phyloP scores from a whole-genome alignment of 2,329 filamentous ascomycete species.

The Leptographium galeiforme region DNA sequence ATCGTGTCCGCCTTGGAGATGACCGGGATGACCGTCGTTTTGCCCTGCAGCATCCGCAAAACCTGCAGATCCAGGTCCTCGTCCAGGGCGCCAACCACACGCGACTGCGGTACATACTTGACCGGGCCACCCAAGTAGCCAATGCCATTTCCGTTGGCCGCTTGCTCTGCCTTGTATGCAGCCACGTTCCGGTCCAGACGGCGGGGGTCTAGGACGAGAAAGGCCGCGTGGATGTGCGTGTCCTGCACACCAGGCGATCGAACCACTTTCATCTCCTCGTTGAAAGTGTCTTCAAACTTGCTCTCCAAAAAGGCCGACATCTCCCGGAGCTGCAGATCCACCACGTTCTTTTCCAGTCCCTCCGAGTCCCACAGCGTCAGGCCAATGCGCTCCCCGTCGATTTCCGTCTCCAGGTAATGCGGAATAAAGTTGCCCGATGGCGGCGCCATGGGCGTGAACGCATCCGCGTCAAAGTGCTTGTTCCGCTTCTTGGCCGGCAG shows the following conservation, averaged over 20 bases:
- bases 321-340: conserved; percentile 85
- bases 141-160: conserved; percentile 24
- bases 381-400: conserved; percentile 81
- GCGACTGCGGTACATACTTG: conserved; percentile 28
- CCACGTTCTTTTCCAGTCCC: conserved; percentile 85
- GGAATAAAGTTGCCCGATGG: conserved; percentile 64
- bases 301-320: conserved; percentile 88
- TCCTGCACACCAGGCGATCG: conserved; percentile 86
- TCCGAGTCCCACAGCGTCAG: conserved; percentile 95
- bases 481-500: conserved; percentile 67
- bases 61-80: conserved; percentile 85
- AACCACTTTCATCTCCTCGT: conserved; percentile 94
- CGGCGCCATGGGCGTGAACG: conserved; percentile 35
- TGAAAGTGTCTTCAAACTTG: conserved; percentile 97
- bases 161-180: conserved; percentile 38
- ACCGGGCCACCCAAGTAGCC: conserved; percentile 33
- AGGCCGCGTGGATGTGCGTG: conserved; percentile 93
- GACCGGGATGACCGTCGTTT: conserved; percentile 89
- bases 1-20: conserved; percentile 96
- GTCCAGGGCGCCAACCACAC: conserved; percentile 57
- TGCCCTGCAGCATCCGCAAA: conserved; percentile 73
- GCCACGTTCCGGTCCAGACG: conserved; percentile 75
- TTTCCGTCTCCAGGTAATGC: conserved; percentile 86
- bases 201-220: conserved; percentile 78
- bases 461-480: conserved; percentile 43